Percentiles rank a stretch among this genome's conserved stretches.
phyloP scores from a whole-genome alignment of 2,329 filamentous ascomycete genomes.

The Macrophomina pseudophaseolina region DNA sequence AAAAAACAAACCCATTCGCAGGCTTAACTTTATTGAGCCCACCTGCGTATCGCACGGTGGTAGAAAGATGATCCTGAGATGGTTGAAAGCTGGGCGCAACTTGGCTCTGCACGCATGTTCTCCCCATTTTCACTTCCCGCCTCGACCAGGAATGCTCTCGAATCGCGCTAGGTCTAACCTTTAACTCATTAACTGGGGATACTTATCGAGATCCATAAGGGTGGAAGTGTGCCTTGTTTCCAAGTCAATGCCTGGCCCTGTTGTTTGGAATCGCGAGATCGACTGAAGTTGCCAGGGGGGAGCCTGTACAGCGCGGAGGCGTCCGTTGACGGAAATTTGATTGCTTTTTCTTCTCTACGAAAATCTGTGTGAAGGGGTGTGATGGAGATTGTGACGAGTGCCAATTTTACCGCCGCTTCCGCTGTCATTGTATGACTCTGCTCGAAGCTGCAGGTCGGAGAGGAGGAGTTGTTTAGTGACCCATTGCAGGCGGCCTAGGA shows the following conservation, averaged over 20 bases:
- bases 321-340: not conserved
- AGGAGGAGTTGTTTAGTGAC: not conserved
- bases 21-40: not conserved
- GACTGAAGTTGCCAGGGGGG: slow-evolving; percentile 9
- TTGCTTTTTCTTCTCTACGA: not conserved
- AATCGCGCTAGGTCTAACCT: not conserved
- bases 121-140: not conserved
- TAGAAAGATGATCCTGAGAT: slow-evolving; percentile 10
- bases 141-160: not conserved
- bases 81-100: not conserved
- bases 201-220: slow-evolving; percentile 15
- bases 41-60: not conserved
- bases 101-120: not conserved
- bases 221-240: not conserved
- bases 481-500: not conserved
- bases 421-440: not conserved
- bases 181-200: not conserved
- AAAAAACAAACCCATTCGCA: not conserved
- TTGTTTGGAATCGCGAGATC: slow-evolving; percentile 21
- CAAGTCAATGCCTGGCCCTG: slow-evolving; percentile 6
- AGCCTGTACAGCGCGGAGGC: slow-evolving; percentile 9
- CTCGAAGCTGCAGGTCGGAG: slow-evolving; percentile 1
- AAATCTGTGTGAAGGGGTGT: not conserved
- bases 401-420: slow-evolving; percentile 7
- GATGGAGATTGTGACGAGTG: not conserved